phyloP scores from a whole-genome alignment of 169 alveolate species.

The Plasmodium knowlesi region DNA sequence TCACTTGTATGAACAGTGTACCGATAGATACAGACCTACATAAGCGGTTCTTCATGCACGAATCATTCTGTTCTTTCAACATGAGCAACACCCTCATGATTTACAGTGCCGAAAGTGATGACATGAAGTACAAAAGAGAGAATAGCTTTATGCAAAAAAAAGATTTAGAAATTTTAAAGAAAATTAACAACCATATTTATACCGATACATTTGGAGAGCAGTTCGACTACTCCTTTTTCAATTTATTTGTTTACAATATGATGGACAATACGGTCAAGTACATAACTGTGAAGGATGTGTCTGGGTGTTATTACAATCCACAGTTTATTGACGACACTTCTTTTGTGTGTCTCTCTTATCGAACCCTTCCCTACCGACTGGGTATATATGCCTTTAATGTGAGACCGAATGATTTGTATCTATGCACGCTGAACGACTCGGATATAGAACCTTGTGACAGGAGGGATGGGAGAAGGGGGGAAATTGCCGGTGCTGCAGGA shows the following conservation, averaged over 20 bases:
- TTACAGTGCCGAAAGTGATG: conserved; percentile 71
- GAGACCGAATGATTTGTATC: conserved; percentile 36
- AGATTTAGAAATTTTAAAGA: conserved; percentile 38
- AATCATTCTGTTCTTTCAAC: conserved; percentile 58
- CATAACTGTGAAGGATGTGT: conserved; percentile 22
- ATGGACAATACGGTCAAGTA: conserved; percentile 40
- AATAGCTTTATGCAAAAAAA: background rate
- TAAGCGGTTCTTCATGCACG: conserved; percentile 37
- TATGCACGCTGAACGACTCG: conserved; percentile 35
- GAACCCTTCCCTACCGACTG: conserved; percentile 47
- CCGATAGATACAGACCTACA: conserved; percentile 27
- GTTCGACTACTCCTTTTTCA: conserved; percentile 37
- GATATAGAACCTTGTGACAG: background rate
- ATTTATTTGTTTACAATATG: conserved; percentile 68
- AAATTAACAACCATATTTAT: conserved; percentile 41
- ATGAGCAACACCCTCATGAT: conserved; percentile 40
- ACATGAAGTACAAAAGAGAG: conserved; percentile 23
- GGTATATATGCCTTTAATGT: conserved; percentile 62
- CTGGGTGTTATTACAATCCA: conserved; percentile 57
- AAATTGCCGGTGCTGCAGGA: background rate
- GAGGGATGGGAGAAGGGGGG: background rate
- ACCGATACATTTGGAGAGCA: conserved; percentile 73
- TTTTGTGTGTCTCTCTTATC: conserved; percentile 54
- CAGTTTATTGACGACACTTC: conserved; percentile 74
- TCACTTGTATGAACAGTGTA: conserved; percentile 39